Evolutionary conservation across 345 rosid genomes (phyloP), one percentile per base, ranked within the genome.

Genomic region (Zanthoxylum bungeanum): DNA sequence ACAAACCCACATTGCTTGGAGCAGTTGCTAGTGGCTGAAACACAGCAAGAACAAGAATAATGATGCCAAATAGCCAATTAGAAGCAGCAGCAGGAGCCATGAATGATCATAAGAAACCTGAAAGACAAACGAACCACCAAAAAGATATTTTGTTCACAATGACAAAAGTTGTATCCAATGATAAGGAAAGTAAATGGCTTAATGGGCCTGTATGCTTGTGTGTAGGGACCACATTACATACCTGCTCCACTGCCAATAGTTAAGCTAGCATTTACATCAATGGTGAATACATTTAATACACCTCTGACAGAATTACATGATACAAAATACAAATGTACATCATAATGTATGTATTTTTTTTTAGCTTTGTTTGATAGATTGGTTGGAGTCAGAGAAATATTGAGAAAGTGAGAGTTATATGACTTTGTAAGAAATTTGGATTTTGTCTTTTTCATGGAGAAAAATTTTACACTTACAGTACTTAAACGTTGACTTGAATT

Each of bases 1-100:
- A 72, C 28, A 30, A 64, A 66, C 81, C 70, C 65, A 86, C 85
- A 77, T 80, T 78, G 79, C 73, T 79, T 49, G 83, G 74, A 76
- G 80, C 87, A 69, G 62, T 56, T 4, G 69, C 68, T 25, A 22
- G 67, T 21, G 17, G 67, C 47, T 27, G 71, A 61, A 77, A 62
- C 28, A 68, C 49, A 62, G 68, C 76, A 58, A 73, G 69, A 78
- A 75, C 64, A 60, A 52, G 64, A 50, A 66, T 31, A n/a, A 63
- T 12, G 9, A 55, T 9, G 31, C n/a, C 53, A 19, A 37, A 59
- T n/a, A 21, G 22, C 74, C 72, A 11, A 11, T 33, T 42, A 56
- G 56, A 55, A 52, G 73, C 60, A 73, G 67, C 77, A 7, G 53
- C 55, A 31, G 46, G 9, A 36, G 60, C 60, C 60, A 67, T 67